Percentiles rank a stretch among this genome's conserved stretches.
Conservation (phyloP, 1,139 yeast species). For the Kazachstania sp. region DNA sequence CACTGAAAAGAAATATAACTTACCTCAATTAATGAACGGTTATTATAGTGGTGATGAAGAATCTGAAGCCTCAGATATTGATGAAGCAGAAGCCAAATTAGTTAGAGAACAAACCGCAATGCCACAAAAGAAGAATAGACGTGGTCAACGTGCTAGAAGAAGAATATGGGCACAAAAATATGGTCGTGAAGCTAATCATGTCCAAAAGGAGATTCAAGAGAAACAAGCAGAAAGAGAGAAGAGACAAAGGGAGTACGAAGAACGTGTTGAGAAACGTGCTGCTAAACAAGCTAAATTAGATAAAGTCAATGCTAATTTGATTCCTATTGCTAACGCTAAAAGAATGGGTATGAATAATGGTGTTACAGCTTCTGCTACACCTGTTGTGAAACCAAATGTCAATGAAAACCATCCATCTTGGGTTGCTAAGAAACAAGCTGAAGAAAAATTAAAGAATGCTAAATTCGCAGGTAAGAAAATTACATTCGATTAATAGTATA, state of each 20-base stretch:
- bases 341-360: conserved; percentile 1
- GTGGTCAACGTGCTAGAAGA: conserved; percentile 96
- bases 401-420: conserved; percentile 80
- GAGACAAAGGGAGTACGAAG: conserved; percentile 60
- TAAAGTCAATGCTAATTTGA: conserved; percentile 12
- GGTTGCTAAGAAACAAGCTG: conserved; percentile 74
- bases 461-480: conserved; percentile 81
- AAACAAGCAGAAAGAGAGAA: conserved; percentile 47
- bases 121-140: conserved; percentile 64
- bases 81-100: conserved; percentile 46
- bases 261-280: conserved; percentile 59
- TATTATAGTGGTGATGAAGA: conserved; percentile 60
- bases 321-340: conserved; percentile 14
- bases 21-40: conserved; percentile 71
- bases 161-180: conserved; percentile 90
- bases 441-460: conserved; percentile 54
- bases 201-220: conserved; percentile 52
- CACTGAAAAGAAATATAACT: conserved; percentile 31
- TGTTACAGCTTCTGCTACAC: not conserved
- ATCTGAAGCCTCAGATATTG: conserved; percentile 41
- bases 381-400: not conserved
- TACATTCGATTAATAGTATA: conserved; percentile 38
- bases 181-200: conserved; percentile 79
- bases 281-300: conserved; percentile 39
- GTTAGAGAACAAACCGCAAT: conserved; percentile 42